These are phyloP conservation scores for Croton setiger DNA, from an alignment of 441 rosid species.

Conservation along the genomic window DNA sequence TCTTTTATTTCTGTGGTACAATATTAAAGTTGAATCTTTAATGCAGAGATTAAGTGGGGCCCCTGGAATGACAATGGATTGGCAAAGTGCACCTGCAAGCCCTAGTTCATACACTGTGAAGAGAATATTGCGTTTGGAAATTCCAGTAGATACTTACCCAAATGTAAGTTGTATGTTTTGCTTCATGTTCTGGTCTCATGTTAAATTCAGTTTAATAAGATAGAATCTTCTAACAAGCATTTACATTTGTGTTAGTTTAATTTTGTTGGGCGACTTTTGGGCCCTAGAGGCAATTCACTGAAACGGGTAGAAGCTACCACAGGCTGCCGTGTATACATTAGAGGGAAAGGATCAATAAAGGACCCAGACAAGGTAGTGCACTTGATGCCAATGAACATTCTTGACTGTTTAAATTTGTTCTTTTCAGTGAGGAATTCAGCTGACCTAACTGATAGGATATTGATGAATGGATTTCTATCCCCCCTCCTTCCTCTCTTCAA, in stretches of 20 bases:
- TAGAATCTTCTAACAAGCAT: neutral
- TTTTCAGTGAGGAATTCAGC: neutral
- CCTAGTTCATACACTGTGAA: constrained; percentile 87
- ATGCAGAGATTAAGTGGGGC: constrained; percentile 73
- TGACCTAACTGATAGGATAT: neutral
- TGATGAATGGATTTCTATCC: constrained; percentile 3
- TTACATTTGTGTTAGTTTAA: constrained; percentile 58
- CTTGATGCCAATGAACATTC: neutral
- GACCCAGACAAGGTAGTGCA: constrained; percentile 80
- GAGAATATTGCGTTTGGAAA: constrained; percentile 93
- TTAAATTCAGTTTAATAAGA: neutral
- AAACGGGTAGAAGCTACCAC: constrained; percentile 93
- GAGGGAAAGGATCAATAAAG: constrained; percentile 96
- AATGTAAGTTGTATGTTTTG: constrained; percentile 37
- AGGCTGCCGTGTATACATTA: constrained; percentile 88
- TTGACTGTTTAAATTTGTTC: neutral
- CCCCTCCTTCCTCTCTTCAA: too few relatives aligned
- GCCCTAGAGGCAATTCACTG: constrained; percentile 88
- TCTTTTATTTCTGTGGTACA: constrained; percentile 2
- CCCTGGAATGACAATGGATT: constrained; percentile 98
- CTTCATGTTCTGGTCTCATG: constrained; percentile 8
- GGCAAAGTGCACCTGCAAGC: constrained; percentile 96
- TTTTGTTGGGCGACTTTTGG: constrained; percentile 89
- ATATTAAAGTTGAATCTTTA: constrained; percentile 13
- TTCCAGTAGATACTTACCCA: constrained; percentile 91